Conservation (phyloP, 441 rosid species). For the Eutrema salsugineum region DNA sequence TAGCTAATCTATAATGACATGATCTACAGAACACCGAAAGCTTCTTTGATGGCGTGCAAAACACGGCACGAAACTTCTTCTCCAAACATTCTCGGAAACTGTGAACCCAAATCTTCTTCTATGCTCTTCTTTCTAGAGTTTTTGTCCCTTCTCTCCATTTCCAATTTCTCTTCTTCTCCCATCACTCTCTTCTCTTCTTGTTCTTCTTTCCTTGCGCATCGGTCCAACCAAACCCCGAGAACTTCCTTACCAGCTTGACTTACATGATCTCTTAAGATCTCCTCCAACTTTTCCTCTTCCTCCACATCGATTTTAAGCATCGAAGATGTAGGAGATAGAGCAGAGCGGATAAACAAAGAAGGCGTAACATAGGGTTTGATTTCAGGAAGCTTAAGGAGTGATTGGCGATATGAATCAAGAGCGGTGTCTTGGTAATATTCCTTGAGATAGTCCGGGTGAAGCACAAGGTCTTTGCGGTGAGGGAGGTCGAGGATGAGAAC, state of each 20-base stretch:
- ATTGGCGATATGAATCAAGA: constrained; percentile 56
- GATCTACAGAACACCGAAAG: constrained; percentile 25
- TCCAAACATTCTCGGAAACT: constrained; percentile 77
- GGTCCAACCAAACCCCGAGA: constrained; percentile 59
- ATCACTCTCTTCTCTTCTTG: constrained; percentile 24
- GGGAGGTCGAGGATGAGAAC: constrained; percentile 74
- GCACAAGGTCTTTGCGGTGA: constrained; percentile 73
- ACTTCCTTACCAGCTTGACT: constrained; percentile 54
- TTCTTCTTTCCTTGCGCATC: constrained; percentile 40
- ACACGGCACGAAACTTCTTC: constrained; percentile 50
- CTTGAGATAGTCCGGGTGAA: constrained; percentile 61
- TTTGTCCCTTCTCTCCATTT: constrained; percentile 52
- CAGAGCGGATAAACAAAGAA: constrained; percentile 62
- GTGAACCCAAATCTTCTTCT: constrained; percentile 66
- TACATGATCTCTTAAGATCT: constrained; percentile 46
- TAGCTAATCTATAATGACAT: not conserved
- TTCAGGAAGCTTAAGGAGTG: constrained; percentile 48
- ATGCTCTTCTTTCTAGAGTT: constrained; percentile 55
- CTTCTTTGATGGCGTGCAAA: constrained; percentile 45
- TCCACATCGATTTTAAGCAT: constrained; percentile 45
- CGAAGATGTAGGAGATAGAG: constrained; percentile 58
- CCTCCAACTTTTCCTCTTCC: constrained; percentile 47
- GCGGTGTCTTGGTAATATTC: constrained; percentile 61
- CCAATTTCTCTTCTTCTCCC: constrained; percentile 44
- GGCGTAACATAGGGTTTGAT: constrained; percentile 55